Conservation (phyloP, 1,284 basidiomycete species). For the Austropuccinia psidii region DNA sequence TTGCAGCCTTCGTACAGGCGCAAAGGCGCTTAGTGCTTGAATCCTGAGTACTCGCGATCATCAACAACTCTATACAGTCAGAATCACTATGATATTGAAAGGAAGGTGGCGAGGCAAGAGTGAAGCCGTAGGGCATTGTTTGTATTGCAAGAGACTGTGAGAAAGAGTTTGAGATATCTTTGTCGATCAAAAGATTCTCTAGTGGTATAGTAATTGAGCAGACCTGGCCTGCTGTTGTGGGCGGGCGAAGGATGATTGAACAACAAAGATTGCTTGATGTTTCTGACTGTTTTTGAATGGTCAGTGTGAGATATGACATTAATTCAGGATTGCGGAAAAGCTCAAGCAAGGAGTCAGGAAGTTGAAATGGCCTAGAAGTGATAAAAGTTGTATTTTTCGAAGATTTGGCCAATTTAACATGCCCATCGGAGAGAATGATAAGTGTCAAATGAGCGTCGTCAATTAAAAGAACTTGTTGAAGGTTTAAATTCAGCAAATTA, state of each 20-base stretch:
- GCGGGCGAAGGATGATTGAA: conserved; percentile 8
- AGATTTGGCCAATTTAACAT: neutral
- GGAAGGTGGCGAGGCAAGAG: neutral
- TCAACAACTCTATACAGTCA: neutral
- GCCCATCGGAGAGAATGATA: conserved; percentile 7
- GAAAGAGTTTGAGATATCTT: neutral
- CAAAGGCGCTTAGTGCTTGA: neutral
- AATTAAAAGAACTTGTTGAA: neutral
- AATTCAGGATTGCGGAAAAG: neutral
- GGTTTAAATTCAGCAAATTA: too few species aligned
- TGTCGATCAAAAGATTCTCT: neutral
- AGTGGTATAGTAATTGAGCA: neutral
- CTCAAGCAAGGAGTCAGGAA: conserved; percentile 8
- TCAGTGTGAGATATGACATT: neutral
- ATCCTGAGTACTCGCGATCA: conserved; percentile 4
- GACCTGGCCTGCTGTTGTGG: neutral
- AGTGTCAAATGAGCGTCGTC: neutral
- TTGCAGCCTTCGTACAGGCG: neutral
- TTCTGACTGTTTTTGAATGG: neutral
- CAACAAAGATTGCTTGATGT: neutral
- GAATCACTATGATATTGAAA: neutral
- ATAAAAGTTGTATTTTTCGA: conserved; percentile 14
- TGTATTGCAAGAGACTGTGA: neutral
- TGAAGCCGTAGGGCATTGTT: conserved; percentile 1
- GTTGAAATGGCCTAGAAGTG: neutral